These are phyloP conservation scores for Hanseniaspora uvarum DNA, from an alignment of 1,139 yeast genomes.

Conservation along the genomic window DNA sequence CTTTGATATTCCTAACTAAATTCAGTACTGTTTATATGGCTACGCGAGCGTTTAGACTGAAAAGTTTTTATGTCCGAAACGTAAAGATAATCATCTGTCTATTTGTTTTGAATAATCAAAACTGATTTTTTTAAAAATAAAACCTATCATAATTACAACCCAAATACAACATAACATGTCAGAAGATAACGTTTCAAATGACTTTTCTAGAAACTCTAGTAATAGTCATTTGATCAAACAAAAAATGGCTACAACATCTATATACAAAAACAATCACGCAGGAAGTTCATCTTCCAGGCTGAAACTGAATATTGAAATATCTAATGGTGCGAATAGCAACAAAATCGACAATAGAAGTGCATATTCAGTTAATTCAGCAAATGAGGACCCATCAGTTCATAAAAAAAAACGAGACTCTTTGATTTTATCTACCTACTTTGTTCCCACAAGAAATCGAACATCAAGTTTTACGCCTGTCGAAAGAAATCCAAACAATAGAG, in stretches of 20 bases:
- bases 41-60: neutral
- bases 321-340: neutral
- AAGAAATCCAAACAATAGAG: neutral
- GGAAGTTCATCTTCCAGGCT: constrained; percentile 11
- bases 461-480: neutral
- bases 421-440: constrained; percentile 30
- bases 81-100: neutral
- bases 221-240: constrained; percentile 19
- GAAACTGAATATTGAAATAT: constrained; percentile 1
- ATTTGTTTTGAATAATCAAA: neutral
- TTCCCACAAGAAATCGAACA: constrained; percentile 24
- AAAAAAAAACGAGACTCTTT: constrained; percentile 24
- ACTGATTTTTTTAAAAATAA: neutral
- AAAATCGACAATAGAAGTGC: neutral
- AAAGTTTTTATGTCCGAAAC: neutral
- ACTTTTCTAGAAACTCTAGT: neutral
- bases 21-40: neutral
- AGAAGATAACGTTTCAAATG: neutral
- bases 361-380: neutral
- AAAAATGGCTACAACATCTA: constrained; percentile 16
- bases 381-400: neutral
- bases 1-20: no score
- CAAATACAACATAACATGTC: neutral
- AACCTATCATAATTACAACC: neutral
- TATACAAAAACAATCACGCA: constrained; percentile 10